Base-by-base conservation (phyloP, 2,329 filamentous ascomycete genomes). In the Alternaria postmessia region DNA sequence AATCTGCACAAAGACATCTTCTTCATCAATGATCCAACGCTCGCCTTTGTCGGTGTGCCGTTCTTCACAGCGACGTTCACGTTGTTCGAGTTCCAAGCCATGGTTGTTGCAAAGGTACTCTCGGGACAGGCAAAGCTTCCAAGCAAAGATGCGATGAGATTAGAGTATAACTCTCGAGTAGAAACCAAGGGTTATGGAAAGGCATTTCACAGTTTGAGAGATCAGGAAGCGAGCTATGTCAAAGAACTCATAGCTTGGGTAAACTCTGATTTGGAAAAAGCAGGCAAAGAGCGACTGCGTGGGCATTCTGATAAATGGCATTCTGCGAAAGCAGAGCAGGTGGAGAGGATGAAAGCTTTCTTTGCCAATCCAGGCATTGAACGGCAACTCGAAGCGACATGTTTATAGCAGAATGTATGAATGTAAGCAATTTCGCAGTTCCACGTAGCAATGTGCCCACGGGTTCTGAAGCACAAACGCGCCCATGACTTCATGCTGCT, bases 1-100 rank as follows among this genome's bases (percentile, higher is more conserved):
- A 91, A 91, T 64, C 79, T 91, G 1, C 87, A 91, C 79, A 87
- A 87, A 59, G 89, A 92, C 70, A 88, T 91, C 14, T 91, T 90
- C 71, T 91, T 91, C 75, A 90, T 91, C 43, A 83, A 84, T 0
- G 88, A 91, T 61, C 88, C 89, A 0, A 85, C 86, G 0, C 78
- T 91, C 0, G 79, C 82, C 0, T 91, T 91, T 63, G 79, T 91
- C 18, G 89, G 89, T 0, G 85, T 89, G 0, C 88, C 87, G 0
- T 90, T 87, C 68, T 86, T 89, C 68, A 86, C 86, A 0, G 87
- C 88, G 0, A 91, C 89, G 0, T 92, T 91, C 68, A 87, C 87
- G 0, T 79, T 91, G 0, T 91, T 91, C 61, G 89, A 91, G 61
- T 90, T 90, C 65, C 89, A 92, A 70, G 88, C 88, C 0, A 85